A percentile compares a stretch with the other conserved stretches of the same genome.
These are phyloP conservation scores for Jatropha multifida DNA, from an alignment of 441 rosid genomes.

Conservation along the genomic window DNA sequence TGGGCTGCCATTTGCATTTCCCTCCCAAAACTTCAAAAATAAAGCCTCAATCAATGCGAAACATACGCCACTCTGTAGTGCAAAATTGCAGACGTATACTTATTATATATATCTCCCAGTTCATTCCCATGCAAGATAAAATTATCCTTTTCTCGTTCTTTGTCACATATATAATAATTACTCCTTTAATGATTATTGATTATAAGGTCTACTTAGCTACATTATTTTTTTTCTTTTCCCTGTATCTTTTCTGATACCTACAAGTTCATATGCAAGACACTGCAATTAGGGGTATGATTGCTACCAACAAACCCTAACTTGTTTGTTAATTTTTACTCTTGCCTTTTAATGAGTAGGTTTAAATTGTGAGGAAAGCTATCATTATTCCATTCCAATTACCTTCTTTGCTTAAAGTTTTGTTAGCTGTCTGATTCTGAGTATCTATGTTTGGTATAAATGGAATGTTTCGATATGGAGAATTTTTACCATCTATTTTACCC, in stretches of 20 bases:
- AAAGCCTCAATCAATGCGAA: slow-evolving; percentile 22
- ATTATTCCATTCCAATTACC: slow-evolving; percentile 5
- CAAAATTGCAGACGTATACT: not conserved
- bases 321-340: not conserved
- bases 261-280: not conserved
- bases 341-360: slow-evolving; percentile 22
- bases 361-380: slow-evolving; percentile 19
- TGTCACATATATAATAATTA: not conserved
- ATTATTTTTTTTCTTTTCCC: not conserved
- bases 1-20: not conserved
- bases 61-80: slow-evolving; percentile 22
- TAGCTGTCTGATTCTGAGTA: slow-evolving; percentile 11
- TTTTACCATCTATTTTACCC: not conserved
- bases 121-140: not conserved
- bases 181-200: not conserved
- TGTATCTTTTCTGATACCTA: not conserved
- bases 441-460: slow-evolving; percentile 12
- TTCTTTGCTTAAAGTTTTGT: not conserved
- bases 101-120: not conserved
- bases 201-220: not conserved
- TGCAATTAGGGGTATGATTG: not conserved
- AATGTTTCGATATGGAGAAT: not conserved
- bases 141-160: not conserved
- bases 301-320: not conserved
- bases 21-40: not conserved